These are phyloP conservation scores for Russula ochroleuca DNA, from an alignment of 768 basidiomycete genomes.

Conservation along the genomic window DNA sequence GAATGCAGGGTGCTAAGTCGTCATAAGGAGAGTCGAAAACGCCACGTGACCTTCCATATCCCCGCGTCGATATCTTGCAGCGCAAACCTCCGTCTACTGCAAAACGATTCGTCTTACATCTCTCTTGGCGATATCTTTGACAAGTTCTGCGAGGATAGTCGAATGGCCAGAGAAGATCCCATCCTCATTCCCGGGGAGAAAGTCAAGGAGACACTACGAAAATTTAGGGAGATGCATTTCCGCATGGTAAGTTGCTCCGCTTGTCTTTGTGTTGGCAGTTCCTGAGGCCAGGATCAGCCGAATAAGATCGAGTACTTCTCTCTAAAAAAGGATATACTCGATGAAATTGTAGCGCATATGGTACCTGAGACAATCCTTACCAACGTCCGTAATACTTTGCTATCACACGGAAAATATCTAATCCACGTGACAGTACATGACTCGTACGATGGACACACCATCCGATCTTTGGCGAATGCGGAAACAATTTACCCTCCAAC, in stretches of 20 bases:
- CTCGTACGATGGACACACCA: constrained; percentile 74
- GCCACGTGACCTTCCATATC: constrained; percentile 87
- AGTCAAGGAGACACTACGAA: constrained; percentile 61
- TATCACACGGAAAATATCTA: constrained; percentile 8
- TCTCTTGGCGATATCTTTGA: constrained; percentile 94
- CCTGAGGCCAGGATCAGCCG: constrained; percentile 38
- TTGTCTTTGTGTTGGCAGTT: neutral
- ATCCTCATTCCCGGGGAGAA: constrained; percentile 84
- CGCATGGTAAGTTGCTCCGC: constrained; percentile 38
- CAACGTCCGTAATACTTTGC: constrained; percentile 48
- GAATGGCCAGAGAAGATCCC: constrained; percentile 83
- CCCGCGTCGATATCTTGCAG: constrained; percentile 84
- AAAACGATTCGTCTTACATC: constrained; percentile 88
- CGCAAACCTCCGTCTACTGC: constrained; percentile 77
- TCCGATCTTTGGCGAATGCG: constrained; percentile 94
- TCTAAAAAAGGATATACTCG: constrained; percentile 78
- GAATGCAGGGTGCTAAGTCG: constrained; percentile 66
- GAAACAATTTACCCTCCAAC: constrained; percentile 91
- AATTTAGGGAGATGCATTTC: constrained; percentile 45
- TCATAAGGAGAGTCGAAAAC: constrained; percentile 89
- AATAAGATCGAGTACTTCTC: constrained; percentile 62
- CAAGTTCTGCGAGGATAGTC: constrained; percentile 68
- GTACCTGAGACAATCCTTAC: constrained; percentile 84
- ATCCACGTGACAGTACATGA: constrained; percentile 68
- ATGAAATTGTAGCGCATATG: constrained; percentile 83